Percentiles rank a stretch among this genome's conserved stretches.
phyloP scores from a whole-genome alignment of 352 stramenopile genomes.

The Pythium coloratum region DNA sequence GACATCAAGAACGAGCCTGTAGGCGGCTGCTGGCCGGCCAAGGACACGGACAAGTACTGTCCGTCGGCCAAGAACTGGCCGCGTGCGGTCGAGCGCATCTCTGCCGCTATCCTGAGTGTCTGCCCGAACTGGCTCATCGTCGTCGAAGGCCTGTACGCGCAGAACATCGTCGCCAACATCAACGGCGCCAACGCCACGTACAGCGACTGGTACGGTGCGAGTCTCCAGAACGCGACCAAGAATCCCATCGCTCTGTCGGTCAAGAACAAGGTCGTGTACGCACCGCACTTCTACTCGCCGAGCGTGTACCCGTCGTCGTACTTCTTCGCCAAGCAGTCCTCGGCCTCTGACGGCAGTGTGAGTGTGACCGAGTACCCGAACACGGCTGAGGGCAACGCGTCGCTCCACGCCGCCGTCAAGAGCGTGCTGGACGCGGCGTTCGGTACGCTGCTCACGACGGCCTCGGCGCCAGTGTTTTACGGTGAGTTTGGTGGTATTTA shows the following conservation, averaged over 20 bases:
- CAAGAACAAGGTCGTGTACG: constrained; percentile 76
- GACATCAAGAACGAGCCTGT: constrained; percentile 86
- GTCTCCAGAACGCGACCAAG: constrained; percentile 70
- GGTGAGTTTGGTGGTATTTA: constrained; percentile 86
- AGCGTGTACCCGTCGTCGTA: constrained; percentile 75
- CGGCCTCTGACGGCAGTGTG: constrained; percentile 33
- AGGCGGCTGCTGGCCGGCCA: constrained; percentile 64
- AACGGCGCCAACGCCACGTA: constrained; percentile 71
- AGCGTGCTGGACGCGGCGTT: constrained; percentile 70
- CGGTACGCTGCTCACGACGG: constrained; percentile 49
- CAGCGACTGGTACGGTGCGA: constrained; percentile 81
- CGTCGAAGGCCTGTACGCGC: constrained; percentile 59
- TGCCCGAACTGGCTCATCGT: constrained; percentile 83
- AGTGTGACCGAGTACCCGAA: constrained; percentile 63
- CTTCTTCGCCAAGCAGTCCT: constrained; percentile 68
- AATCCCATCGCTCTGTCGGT: constrained; percentile 63
- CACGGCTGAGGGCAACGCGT: constrained; percentile 56
- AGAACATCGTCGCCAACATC: constrained; percentile 44
- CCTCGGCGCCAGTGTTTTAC: constrained; percentile 64
- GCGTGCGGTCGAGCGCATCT: constrained; percentile 63
- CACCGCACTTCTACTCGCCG: constrained; percentile 82
- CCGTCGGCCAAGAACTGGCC: constrained; percentile 65
- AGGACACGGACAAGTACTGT: constrained; percentile 59
- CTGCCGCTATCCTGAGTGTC: constrained; percentile 54
- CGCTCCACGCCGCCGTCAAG: constrained; percentile 54